These are phyloP conservation scores for Purpureocillium takamizusanense DNA, from an alignment of 2,329 filamentous ascomycete species.

Conservation along the genomic window DNA sequence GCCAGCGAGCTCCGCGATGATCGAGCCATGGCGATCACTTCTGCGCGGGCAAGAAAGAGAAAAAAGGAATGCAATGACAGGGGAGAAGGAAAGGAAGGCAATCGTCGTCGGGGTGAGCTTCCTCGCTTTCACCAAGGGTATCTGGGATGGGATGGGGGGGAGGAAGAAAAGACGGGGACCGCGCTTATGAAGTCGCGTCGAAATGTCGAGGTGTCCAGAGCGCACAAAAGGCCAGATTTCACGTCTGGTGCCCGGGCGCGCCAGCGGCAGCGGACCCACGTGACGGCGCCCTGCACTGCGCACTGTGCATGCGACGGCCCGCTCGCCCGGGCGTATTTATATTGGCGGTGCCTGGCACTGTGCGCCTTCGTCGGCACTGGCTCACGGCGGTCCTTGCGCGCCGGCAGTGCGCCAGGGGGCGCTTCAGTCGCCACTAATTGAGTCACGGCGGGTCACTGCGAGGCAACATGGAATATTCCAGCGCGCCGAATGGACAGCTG, in stretches of 20 bases:
- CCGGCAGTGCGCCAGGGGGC: too few species aligned
- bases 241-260: constrained; percentile 14
- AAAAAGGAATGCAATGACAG: constrained; percentile 11
- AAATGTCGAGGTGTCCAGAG: constrained; percentile 36
- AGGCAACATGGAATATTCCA: too few species aligned
- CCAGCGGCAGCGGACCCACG: constrained; percentile 13
- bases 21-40: constrained; percentile 33
- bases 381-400: too few species aligned
- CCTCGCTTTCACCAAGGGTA: constrained; percentile 12
- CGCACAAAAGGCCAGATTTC: constrained; percentile 42
- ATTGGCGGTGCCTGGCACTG: too few species aligned
- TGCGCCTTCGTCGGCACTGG: too few species aligned
- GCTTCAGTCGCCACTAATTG: too few species aligned
- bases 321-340: too few species aligned
- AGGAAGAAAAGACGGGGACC: constrained; percentile 16
- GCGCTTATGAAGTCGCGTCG: constrained; percentile 25
- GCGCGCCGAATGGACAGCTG: too few species aligned
- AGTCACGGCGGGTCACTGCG: too few species aligned
- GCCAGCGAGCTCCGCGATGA: constrained; percentile 62
- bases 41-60: constrained; percentile 9
- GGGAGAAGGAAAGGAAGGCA: constrained; percentile 15
- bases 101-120: constrained; percentile 16
- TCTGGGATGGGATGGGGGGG: constrained; percentile 15
- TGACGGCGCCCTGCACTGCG: constrained; percentile 11
- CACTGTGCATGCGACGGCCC: too few species aligned